Base-by-base conservation (phyloP, 129 eudicot species). In the Pulicaria dysenterica region DNA sequence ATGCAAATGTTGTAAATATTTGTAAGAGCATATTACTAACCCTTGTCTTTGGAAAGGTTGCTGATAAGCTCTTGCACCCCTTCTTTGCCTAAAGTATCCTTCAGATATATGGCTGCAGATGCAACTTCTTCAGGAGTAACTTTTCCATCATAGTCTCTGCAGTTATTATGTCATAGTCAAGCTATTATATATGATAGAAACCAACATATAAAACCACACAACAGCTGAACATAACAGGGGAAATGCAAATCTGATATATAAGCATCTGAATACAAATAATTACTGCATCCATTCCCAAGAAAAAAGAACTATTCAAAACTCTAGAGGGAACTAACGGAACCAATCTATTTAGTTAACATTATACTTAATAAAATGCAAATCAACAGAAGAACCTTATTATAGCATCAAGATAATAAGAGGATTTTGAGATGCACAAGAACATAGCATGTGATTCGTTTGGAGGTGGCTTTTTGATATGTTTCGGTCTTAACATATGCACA, bases 41-140 rank as follows among this genome's bases (percentile, higher is more conserved):
- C 96, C 73, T 67, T 81, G 62, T 95, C 99, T 76, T 90, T 95
- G 67, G 99, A 86, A 78, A 95, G 96, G 70, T 88, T 88, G 84
- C 86, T 79, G 59, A 95, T 88, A 67, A 95, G 96, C 73, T 95
- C 97, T 83, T 88, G 91, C 62, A 95, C 80, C 56, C 99, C 99
- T 64, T 95, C 97, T 78, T 91, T 95, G 51, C 86, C 99, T 78
- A 95, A 82, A 49, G 99, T 91, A 73, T 88, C 91, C 74, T 90
- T 95, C 83, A 95, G 82, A 80, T 95, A 95, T 63, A 63, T 79
- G 67, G 97, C 94, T 74, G 99, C 99, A 75, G 96, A 86, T 60
- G 93, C 99, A 74, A 95, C 97, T 85, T 95, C 99, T 72, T 95
- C 99, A 0, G 95, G 85, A 53, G 96, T 95, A 57, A 90, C 99